phyloP scores from a whole-genome alignment of 2,329 filamentous ascomycete species.

The Fusarium beomiforme region DNA sequence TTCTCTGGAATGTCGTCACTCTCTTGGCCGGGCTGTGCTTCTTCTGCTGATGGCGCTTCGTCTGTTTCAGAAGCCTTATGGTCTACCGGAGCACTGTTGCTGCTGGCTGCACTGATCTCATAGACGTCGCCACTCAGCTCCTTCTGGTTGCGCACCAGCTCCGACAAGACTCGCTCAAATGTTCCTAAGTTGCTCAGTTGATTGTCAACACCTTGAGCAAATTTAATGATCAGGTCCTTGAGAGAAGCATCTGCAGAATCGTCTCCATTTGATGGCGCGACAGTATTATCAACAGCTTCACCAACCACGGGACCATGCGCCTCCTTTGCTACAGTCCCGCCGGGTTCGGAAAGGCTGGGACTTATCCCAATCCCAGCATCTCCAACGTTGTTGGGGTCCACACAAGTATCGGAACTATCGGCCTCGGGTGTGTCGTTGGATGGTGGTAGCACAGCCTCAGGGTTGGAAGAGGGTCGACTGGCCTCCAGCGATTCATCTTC shows the following conservation, averaged over 20 bases:
- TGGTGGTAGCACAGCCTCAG: neutral
- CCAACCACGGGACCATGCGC: neutral
- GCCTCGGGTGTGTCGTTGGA: neutral
- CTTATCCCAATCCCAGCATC: neutral
- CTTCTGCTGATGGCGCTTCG: neutral
- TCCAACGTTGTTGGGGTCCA: neutral
- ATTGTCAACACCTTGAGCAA: conserved; percentile 59
- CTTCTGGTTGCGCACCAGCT: conserved; percentile 53
- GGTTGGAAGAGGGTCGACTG: neutral
- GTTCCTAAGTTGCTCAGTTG: conserved; percentile 54
- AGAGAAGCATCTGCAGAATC: conserved; percentile 43
- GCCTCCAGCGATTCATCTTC: neutral
- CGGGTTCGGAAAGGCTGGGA: neutral
- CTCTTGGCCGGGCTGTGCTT: neutral
- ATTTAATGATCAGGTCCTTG: conserved; percentile 62
- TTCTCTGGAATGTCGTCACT: neutral
- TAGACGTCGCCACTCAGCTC: conserved; percentile 35
- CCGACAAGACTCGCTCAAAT: conserved; percentile 62
- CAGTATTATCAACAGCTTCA: neutral
- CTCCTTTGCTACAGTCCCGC: neutral
- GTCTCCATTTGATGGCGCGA: neutral
- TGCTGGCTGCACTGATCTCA: neutral
- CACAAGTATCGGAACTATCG: neutral
- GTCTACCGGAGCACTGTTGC: neutral
- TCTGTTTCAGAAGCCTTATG: neutral